Base-by-base conservation (phyloP, 2,329 filamentous ascomycete genomes). In the Microsporum audouinii region DNA sequence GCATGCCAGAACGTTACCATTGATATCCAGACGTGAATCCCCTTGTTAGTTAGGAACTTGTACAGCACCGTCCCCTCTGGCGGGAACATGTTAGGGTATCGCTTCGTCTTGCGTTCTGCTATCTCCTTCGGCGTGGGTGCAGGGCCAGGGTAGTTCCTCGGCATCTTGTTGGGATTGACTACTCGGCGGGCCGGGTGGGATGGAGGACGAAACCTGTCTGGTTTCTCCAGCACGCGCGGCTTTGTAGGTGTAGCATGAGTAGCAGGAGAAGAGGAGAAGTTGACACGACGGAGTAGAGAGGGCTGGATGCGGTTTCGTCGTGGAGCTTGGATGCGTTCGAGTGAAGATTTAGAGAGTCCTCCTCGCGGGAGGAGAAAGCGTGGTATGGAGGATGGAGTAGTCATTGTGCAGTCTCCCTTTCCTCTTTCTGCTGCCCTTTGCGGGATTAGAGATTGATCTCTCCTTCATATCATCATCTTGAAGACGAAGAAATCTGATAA, bases 81-180 rank as follows among this genome's bases (percentile, higher is more conserved):
- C 55, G 92, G 88, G 80, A 95, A 91, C 82, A 95, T 86, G 68
- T 91, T 87, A 0, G 94, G 94, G 72, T 97, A 97, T 65, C 88
- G 79, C 73, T 83, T 88, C 65, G 76, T 82, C 66, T 79, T 81
- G 78, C 89, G 89, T 63, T 80, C 81, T 64, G 82, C 77, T 58
- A 79, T 76, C 73, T 95, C 87, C 58, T 85, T 81, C 23, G 80
- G 77, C 14, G 83, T 85, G 63, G 91, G 76, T 27, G 83, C 76
- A 17, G 89, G 88, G 41, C 90, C 91, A 0, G 77, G 75, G 71
- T 95, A 95, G 73, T 87, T 84, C 68, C 81, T 80, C 34, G 86
- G 85, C 31, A 64, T 1, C 57, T 70, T 69, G 61, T 68, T 70
- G 36, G 75, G 74, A 65, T 81, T 79, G 60, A 82, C 80, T 3